Percentiles rank a stretch among this genome's conserved stretches.
These are phyloP conservation scores for Tetrahymena borealis DNA, from an alignment of 73 alveolate genomes.

Conservation along the genomic window DNA sequence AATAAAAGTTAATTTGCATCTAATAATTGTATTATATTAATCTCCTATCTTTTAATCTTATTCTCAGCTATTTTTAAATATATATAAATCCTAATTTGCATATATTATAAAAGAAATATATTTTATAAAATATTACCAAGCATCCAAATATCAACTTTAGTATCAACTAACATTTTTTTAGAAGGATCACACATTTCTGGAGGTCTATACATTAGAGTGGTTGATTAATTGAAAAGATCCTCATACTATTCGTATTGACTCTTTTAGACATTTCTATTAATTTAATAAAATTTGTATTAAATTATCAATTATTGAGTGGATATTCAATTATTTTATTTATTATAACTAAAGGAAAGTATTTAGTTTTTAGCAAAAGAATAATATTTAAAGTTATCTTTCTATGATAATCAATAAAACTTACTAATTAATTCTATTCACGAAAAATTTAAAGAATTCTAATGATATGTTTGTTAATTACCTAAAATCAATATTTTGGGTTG, in stretches of 20 bases:
- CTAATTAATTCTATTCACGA: too few species aligned
- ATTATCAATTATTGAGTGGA: too few species aligned
- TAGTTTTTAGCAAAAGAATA: too few species aligned
- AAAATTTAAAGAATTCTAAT: not conserved
- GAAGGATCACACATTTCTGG: slow-evolving; percentile 95
- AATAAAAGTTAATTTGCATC: not conserved
- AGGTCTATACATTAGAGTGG: slow-evolving; percentile 95
- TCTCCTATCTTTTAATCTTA: not conserved
- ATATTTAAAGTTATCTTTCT: too few species aligned
- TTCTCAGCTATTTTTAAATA: too few species aligned
- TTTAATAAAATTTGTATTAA: not conserved
- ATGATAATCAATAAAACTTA: too few species aligned
- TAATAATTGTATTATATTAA: not conserved
- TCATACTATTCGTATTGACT: slow-evolving; percentile 61
- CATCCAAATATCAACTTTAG: slow-evolving; percentile 93
- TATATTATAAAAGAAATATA: not conserved
- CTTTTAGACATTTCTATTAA: slow-evolving; percentile 37
- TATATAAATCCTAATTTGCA: too few species aligned
- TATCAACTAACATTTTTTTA: slow-evolving; percentile 55
- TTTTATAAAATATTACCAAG: slow-evolving; percentile 30
- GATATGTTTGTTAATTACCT: not conserved
- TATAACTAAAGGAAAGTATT: too few species aligned
- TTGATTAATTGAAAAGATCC: slow-evolving; percentile 80
- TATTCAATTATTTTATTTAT: too few species aligned
- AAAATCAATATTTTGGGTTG: slow-evolving; percentile 57